Base-by-base conservation (phyloP, 2,329 filamentous ascomycete genomes). In the Nigrograna mackinnonii region DNA sequence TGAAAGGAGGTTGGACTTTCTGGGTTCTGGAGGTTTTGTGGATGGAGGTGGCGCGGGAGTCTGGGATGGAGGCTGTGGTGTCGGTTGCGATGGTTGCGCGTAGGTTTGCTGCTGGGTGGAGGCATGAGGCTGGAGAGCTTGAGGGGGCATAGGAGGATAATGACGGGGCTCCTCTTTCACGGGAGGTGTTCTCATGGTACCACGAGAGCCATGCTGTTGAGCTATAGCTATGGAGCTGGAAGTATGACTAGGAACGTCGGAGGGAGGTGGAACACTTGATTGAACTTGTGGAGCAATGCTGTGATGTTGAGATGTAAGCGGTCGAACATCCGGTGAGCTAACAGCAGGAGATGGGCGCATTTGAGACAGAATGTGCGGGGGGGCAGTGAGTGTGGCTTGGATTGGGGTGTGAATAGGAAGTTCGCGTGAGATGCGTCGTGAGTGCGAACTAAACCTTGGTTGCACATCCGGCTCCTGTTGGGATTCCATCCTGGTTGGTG, bases 1-100 rank as follows among this genome's bases (percentile, higher is more conserved):
- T 3, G 64, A 68, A 41, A 68, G 52, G 12, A 71, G 28, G 37
- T 68, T 69, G 5, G 66, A 68, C 40, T 64, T 68, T 33, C 61
- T 60, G 6, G 65, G 62, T 38, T 63, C 60, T n/a, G 55, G 41
- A 45, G 66, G 60, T 39, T 63, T 62, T 30, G 58, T 35, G 28
- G 41, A 26, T 11, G 47, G 41, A 6, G 46, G 46, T 20, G 57
- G 44, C 7, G 52, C 18, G 6, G 36, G 43, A 14, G 46, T 34
- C 5, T 39, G 22, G 21, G 44, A 39, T 7, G 28, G 28, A 37
- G 39, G 30, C 30, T 40, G 21, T 30, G 33, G 14, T 16, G n/a
- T 41, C 32, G 53, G 39, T 22, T 53, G 52, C 35, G 54, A 50
- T n/a, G 50, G 37, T 46, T 28, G 24, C 11, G 24, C 11, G 24